Evolutionary conservation across 441 rosid genomes (phyloP).

Genomic region (Viola pubescens): DNA sequence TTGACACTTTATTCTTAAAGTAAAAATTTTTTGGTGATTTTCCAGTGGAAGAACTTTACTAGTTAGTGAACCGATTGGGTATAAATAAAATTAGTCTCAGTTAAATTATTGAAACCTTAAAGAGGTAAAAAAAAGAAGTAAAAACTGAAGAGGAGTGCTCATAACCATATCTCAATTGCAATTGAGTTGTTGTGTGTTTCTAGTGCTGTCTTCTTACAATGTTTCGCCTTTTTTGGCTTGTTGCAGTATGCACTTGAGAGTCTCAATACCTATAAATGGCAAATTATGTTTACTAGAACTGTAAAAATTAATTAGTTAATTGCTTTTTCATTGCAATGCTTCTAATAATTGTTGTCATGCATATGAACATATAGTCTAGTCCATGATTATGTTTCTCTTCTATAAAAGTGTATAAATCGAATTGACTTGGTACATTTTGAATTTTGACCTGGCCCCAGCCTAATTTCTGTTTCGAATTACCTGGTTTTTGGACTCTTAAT

Average conservation of each 20-base stretch:
- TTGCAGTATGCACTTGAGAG: slow-evolving; percentile 11
- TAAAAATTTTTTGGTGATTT: no score
- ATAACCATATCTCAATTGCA: background rate
- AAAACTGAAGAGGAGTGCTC: no score
- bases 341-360: slow-evolving; percentile 31
- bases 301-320: background rate
- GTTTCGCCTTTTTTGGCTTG: background rate
- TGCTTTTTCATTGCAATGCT: background rate
- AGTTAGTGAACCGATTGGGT: no score
- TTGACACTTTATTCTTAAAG: no score
- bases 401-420: slow-evolving; percentile 15
- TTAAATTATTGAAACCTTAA: background rate
- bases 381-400: slow-evolving; percentile 33
- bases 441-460: slow-evolving; percentile 27
- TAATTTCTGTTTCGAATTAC: background rate
- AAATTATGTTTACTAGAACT: slow-evolving; percentile 10
- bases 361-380: slow-evolving; percentile 28
- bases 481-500: no score
- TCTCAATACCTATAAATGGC: slow-evolving; percentile 16
- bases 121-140: background rate
- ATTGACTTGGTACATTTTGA: slow-evolving; percentile 22
- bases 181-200: background rate
- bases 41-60: no score
- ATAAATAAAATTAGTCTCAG: no score
- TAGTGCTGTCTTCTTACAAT: background rate